These are phyloP conservation scores for Gonium pectorale DNA, from an alignment of 139 green algal species.

Conservation along the genomic window DNA sequence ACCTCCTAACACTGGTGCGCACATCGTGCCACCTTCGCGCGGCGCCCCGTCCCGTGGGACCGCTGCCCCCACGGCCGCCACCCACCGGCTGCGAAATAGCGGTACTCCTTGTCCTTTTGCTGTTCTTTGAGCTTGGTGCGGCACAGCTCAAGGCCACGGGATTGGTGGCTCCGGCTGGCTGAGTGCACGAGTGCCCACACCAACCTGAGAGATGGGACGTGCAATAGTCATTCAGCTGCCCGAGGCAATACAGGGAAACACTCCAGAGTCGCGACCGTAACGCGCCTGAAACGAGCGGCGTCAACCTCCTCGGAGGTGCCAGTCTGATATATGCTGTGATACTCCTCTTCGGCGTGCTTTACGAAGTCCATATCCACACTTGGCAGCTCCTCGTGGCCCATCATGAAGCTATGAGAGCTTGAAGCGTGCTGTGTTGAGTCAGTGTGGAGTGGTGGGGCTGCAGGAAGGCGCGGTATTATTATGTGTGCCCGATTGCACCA, in stretches of 20 bases:
- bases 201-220: background rate
- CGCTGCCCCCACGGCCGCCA: background rate
- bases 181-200: constrained; percentile 28
- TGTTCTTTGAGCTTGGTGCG: background rate
- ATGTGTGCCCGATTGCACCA: too few species aligned
- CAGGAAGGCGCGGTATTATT: too few species aligned
- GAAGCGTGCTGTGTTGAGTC: too few species aligned
- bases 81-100: constrained; percentile 37
- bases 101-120: constrained; percentile 27
- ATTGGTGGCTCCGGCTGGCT: background rate
- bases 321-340: constrained; percentile 19
- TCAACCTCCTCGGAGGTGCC: constrained; percentile 29
- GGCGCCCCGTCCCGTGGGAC: constrained; percentile 22
- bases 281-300: constrained; percentile 23
- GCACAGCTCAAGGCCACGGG: constrained; percentile 15
- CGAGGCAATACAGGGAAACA: background rate
- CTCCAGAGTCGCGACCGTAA: background rate
- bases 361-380: constrained; percentile 30
- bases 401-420: too few species aligned
- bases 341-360: constrained; percentile 23
- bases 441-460: too few species aligned
- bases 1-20: too few species aligned
- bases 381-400: constrained; percentile 15
- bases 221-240: background rate
- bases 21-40: too few species aligned